phyloP scores from a whole-genome alignment of 768 basidiomycete species.

The Phaeolepiota aurea region DNA sequence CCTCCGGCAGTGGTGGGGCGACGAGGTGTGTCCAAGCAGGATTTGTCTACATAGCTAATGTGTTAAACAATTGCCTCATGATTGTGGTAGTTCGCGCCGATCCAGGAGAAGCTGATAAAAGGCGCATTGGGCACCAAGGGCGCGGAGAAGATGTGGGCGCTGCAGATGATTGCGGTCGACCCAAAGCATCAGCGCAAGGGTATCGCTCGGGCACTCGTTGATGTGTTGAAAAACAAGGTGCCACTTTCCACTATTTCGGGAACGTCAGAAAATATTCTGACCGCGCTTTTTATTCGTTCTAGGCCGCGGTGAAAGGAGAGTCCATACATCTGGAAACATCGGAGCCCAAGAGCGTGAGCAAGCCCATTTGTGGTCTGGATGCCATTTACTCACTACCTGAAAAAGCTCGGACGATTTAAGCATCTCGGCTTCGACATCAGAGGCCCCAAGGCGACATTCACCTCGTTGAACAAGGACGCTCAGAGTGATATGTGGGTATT shows the following conservation, averaged over 20 bases:
- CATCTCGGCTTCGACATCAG: not conserved
- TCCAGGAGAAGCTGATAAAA: too few species aligned
- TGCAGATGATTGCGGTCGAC: slow-evolving; percentile 8
- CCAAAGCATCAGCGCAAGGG: slow-evolving; percentile 8
- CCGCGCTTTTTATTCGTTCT: too few species aligned
- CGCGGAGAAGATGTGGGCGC: too few species aligned
- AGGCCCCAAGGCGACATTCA: not conserved
- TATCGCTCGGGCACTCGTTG: slow-evolving; percentile 6
- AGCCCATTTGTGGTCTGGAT: not conserved
- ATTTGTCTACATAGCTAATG: too few species aligned
- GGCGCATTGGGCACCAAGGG: not conserved
- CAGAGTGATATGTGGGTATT: not conserved
- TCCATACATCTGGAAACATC: slow-evolving; percentile 1
- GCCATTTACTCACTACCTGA: not conserved
- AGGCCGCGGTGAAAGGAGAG: slow-evolving; percentile 2
- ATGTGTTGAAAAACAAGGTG: slow-evolving; percentile 4
- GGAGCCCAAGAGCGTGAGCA: not conserved
- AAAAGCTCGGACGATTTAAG: not conserved
- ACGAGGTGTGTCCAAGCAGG: too few species aligned
- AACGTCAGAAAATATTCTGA: not conserved
- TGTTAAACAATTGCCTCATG: too few species aligned
- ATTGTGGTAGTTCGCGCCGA: too few species aligned
- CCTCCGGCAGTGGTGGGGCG: not conserved
- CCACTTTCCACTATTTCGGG: not conserved
- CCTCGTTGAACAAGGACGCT: not conserved